These are phyloP conservation scores for Talaromyces nanjingensis DNA, from an alignment of 495 filamentous ascomycete species.

Conservation along the genomic window DNA sequence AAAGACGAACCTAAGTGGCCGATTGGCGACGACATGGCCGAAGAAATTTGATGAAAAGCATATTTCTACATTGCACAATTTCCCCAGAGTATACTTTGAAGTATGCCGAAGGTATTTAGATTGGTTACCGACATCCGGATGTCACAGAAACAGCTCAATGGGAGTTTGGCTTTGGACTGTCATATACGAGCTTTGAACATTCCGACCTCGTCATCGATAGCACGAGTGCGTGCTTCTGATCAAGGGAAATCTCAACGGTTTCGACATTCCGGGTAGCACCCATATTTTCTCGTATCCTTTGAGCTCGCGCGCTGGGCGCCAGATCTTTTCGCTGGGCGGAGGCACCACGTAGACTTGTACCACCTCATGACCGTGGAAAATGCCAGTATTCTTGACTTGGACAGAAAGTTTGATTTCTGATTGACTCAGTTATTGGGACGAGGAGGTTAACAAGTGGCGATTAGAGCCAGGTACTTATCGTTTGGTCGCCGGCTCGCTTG, in stretches of 20 bases:
- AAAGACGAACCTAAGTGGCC: conserved; percentile 33
- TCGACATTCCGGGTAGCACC: too few species aligned
- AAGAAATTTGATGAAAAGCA: conserved; percentile 27
- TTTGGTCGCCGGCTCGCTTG: background rate
- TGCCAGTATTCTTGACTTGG: too few species aligned
- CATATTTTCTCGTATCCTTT: too few species aligned
- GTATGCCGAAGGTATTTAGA: conserved; percentile 21
- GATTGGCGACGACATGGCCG: conserved; percentile 30
- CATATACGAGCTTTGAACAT: conserved; percentile 29
- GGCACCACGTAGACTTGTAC: too few species aligned
- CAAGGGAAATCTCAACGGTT: too few species aligned
- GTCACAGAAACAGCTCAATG: conserved; percentile 21
- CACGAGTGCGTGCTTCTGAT: too few species aligned
- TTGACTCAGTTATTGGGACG: conserved; percentile 5
- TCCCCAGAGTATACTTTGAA: background rate
- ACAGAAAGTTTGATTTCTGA: too few species aligned
- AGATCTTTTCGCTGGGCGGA: too few species aligned
- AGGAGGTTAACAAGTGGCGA: background rate
- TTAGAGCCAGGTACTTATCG: background rate
- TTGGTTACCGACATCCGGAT: conserved; percentile 25
- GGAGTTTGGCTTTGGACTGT: conserved; percentile 31
- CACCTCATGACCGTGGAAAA: too few species aligned
- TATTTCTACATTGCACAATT: conserved; percentile 29
- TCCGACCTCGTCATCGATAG: conserved; percentile 3
- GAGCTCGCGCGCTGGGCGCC: too few species aligned